Percentiles rank a stretch among this genome's conserved stretches.
Evolutionary conservation across 75 land plant genomes (phyloP).

Genomic region (Sequoia sempervirens): DNA sequence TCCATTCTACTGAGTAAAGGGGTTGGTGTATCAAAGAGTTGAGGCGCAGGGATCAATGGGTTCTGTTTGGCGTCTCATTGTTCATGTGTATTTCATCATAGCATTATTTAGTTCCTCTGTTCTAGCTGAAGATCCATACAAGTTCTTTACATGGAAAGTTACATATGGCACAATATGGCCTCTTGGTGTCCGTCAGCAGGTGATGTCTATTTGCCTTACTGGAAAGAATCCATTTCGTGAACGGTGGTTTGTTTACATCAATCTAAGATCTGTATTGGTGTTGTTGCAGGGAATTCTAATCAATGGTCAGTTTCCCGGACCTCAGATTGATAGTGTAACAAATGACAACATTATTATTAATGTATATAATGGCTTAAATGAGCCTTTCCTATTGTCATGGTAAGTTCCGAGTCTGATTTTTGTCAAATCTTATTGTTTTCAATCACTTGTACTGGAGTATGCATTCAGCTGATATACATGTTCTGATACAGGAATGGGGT

Average conservation of each 20-base stretch:
- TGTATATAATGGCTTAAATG: no score
- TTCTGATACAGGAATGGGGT: slow-evolving; percentile 28
- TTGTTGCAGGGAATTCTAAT: no score
- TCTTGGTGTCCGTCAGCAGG: no score
- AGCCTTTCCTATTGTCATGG: no score
- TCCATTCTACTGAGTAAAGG: not conserved
- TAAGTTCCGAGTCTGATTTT: no score
- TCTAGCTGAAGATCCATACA: slow-evolving; percentile 2
- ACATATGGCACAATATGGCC: not conserved
- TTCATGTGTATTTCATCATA: not conserved
- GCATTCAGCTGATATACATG: not conserved
- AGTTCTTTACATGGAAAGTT: slow-evolving; percentile 3
- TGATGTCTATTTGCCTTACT: no score
- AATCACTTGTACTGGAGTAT: not conserved
- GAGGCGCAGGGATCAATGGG: not conserved
- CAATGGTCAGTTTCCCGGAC: no score
- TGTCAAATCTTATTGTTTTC: not conserved
- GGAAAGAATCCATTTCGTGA: no score
- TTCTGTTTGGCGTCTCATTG: not conserved
- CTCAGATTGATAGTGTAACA: no score
- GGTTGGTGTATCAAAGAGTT: not conserved
- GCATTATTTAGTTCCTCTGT: not conserved
- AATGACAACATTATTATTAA: no score
- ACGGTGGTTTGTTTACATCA: no score
- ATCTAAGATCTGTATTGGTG: no score